Evolutionary conservation across 2,329 filamentous ascomycete species (phyloP), one percentile per base, ranked within the genome.

Genomic region (Xylaria sp.): DNA sequence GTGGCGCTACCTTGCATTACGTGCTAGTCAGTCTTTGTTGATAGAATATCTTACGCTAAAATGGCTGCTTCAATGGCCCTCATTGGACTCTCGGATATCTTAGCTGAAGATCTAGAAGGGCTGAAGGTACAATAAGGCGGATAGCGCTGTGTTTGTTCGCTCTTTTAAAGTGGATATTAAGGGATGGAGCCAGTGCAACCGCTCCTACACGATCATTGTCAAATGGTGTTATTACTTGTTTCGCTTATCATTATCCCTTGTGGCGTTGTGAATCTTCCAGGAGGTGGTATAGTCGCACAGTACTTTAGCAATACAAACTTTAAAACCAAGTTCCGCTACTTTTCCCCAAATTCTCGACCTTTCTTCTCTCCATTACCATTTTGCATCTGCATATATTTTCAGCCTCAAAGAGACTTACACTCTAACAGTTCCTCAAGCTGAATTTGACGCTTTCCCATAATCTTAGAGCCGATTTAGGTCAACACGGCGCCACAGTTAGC

Each of bases 231-330:
- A 9, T 47, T 27, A 65, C 23, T 13, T 51, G 40, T 23, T 35
- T 50, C 44, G 25, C 42, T 16, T 44, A 44, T 16, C 13, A 44
- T 44, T 6, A 18, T 35, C 32, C 32, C 42, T 53, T 65, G 58
- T 61, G 50, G 6, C 23, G 51, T 63, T 42, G 16, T 27, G 16
- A n/a, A 48, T 44, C n/a, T 18, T 57, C 21, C 6, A 40, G 9
- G 16, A 13, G 27, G 9, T 23, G 16, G 18, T 16, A 58, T 25
- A 57, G 61, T 68, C 61, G 51, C 51, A 65, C 61, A 60, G 35
- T 27, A 61, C 60, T 50, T 42, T 51, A 18, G 50, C 42, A n/a
- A 16, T 18, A 57, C 21, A 60, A 35, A 32, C 32, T 55, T 57
- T 60, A 57, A 64, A 68, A 68, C 35, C 4, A 9, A 48, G 32